Percentiles rank a stretch among this genome's conserved stretches.
Evolutionary conservation across 208 protist genomes (phyloP).

Genomic region (Chromosphaera perkinsii): DNA sequence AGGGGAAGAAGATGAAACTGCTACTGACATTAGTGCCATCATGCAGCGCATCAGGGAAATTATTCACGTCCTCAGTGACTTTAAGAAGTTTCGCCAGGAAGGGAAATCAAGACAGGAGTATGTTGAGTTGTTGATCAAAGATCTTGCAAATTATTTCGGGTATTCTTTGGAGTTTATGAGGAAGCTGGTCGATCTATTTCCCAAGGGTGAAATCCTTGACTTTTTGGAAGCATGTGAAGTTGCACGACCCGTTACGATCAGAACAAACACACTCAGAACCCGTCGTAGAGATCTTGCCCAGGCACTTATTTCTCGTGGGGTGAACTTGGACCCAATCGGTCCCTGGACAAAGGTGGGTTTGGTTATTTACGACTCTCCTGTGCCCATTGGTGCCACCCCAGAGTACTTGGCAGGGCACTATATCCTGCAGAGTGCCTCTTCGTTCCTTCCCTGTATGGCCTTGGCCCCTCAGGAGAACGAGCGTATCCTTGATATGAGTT

Average conservation of each 20-base stretch:
- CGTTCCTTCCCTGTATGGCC: conserved; percentile 95
- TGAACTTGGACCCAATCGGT: conserved; percentile 90
- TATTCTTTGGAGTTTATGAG: conserved; percentile 86
- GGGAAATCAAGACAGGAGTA: conserved; percentile 80
- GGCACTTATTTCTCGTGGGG: conserved; percentile 85
- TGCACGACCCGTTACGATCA: conserved; percentile 92
- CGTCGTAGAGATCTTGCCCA: conserved; percentile 86
- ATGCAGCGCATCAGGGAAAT: conserved; percentile 77
- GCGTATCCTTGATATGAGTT: conserved; percentile 93
- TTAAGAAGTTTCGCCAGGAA: conserved; percentile 68
- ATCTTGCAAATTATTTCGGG: conserved; percentile 87
- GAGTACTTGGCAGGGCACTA: conserved; percentile 98
- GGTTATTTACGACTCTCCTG: conserved; percentile 91
- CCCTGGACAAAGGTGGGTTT: conserved; percentile 91
- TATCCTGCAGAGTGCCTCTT: conserved; percentile 95
- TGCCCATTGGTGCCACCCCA: conserved; percentile 94
- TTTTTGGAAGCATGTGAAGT: conserved; percentile 95
- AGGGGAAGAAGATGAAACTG: conserved; percentile 1
- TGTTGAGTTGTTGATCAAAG: conserved; percentile 71
- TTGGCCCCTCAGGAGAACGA: conserved; percentile 84
- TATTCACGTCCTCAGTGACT: conserved; percentile 81
- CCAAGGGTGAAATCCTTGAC: conserved; percentile 57
- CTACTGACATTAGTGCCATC: conserved; percentile 47
- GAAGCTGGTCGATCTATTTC: conserved; percentile 85
- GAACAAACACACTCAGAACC: conserved; percentile 94